Percentiles rank a stretch among this genome's conserved stretches.
These are phyloP conservation scores for Colletotrichum coccodes DNA, from an alignment of 2,329 filamentous ascomycete species.

Conservation along the genomic window DNA sequence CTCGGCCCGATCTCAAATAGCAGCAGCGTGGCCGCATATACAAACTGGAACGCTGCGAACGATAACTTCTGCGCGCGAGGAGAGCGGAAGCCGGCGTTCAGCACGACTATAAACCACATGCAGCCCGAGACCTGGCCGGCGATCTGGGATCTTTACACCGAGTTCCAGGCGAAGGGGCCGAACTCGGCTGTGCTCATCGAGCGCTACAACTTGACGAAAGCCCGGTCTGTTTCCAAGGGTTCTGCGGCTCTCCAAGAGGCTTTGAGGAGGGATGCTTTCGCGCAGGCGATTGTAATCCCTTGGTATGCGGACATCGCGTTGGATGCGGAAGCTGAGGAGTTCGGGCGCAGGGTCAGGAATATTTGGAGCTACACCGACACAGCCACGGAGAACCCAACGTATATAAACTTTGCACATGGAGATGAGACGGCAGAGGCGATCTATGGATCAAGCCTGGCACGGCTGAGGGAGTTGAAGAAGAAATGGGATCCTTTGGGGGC, in stretches of 20 bases:
- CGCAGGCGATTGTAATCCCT: conserved; percentile 47
- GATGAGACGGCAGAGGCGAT: conserved; percentile 41
- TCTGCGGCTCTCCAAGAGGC: conserved; percentile 43
- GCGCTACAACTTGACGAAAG: conserved; percentile 48
- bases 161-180: conserved; percentile 46
- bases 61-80: conserved; percentile 48
- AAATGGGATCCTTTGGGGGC: conserved; percentile 39
- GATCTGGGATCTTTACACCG: conserved; percentile 48
- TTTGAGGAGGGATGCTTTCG: conserved; percentile 43
- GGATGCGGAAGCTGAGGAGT: conserved; percentile 45
- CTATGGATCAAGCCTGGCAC: conserved; percentile 38
- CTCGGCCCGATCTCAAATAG: conserved; percentile 41
- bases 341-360: conserved; percentile 43
- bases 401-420: conserved; percentile 46
- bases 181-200: conserved; percentile 46
- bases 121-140: conserved; percentile 47
- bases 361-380: conserved; percentile 37
- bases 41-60: conserved; percentile 49
- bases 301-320: conserved; percentile 49
- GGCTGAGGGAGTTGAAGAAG: conserved; percentile 39
- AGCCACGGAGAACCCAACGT: conserved; percentile 38
- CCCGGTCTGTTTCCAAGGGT: conserved; percentile 34
- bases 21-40: conserved; percentile 45
- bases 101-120: conserved; percentile 45
- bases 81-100: conserved; percentile 51